phyloP scores from a whole-genome alignment of 495 filamentous ascomycete species.

The Aspergillus panamensis region DNA sequence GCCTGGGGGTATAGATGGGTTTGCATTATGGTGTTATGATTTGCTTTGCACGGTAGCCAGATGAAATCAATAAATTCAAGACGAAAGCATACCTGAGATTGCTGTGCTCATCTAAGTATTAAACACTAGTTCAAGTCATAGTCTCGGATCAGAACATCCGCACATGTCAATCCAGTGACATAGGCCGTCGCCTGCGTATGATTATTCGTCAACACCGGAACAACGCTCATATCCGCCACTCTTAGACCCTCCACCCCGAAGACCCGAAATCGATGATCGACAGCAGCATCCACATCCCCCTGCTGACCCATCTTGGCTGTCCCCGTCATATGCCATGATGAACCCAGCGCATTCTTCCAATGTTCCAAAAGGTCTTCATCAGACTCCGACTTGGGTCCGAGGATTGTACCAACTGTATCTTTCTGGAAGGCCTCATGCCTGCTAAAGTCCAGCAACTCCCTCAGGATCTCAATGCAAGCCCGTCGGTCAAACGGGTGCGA shows the following conservation, averaged over 20 bases:
- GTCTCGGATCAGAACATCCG: no score
- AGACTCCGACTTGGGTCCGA: slow-evolving; percentile 44
- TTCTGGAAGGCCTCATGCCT: slow-evolving; percentile 44
- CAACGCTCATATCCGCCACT: slow-evolving; percentile 62
- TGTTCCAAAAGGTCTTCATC: slow-evolving; percentile 56
- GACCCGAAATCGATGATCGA: slow-evolving; percentile 55
- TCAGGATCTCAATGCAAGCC: slow-evolving; percentile 50
- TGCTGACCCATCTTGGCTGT: slow-evolving; percentile 59
- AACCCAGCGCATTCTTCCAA: slow-evolving; percentile 34
- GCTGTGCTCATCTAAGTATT: no score
- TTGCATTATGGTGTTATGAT: no score
- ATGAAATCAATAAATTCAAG: no score
- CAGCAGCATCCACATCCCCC: slow-evolving; percentile 46
- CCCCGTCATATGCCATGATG: slow-evolving; percentile 56
- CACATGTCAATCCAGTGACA: no score
- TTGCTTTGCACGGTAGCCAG: no score
- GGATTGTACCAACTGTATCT: slow-evolving; percentile 39
- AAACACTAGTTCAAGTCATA: no score
- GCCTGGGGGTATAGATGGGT: neutral
- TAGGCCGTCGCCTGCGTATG: slow-evolving; percentile 34
- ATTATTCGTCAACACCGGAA: slow-evolving; percentile 52
- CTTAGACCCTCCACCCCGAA: slow-evolving; percentile 53
- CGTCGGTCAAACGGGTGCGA: slow-evolving; percentile 55
- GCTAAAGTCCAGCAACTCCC: slow-evolving; percentile 43
- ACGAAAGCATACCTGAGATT: no score